Base-by-base conservation (phyloP, 2,329 filamentous ascomycete species). In the Aureobasidium zeae region DNA sequence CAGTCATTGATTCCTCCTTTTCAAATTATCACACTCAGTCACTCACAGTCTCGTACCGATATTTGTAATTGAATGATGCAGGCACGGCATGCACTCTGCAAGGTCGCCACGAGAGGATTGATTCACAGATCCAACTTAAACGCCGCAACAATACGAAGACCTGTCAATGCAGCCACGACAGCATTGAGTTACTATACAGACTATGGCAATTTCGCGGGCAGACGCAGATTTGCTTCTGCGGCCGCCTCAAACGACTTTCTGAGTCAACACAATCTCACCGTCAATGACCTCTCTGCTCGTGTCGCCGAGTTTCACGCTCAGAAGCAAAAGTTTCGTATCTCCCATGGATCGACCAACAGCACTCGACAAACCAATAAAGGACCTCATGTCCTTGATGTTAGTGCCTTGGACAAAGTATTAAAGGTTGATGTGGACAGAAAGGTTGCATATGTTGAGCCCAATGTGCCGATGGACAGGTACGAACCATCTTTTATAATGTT, bases 271-370 rank as follows among this genome's bases (percentile, higher is more conserved):
- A 56, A 64, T 43, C 55, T 60, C 43, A 59, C 63, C 16, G 70
- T 76, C 19, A 54, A 64, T 21, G 52, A 55, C 32, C 68, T 76
- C 22, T 64, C 71, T 5, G 56, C 60, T 4, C 63, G 59, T 42
- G 69, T 76, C 34, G 63, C 63, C 38, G 54, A 61, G 10, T 76
- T 74, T 57, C 67, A 76, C 55, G 59, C 65, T 10, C 66, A 66
- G 32, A 63, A 70, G 44, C 63, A 72, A 55, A 74, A 79, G 2
- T 87, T 84, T 61, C 73, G 81, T n/a, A 79, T 87, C 56, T 83
- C 78, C 53, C 83, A 87, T 62, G 83, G 83, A 48, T 78, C 80
- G 0, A 86, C 83, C 19, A 86, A 85, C 64, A 84, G 77, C 61
- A 87, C 83, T 26, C 77, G 83, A 6, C 71, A 72, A 19, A 59